Conservation (phyloP, 371 early-diverging fungal species). For the Mortierella sp. region DNA sequence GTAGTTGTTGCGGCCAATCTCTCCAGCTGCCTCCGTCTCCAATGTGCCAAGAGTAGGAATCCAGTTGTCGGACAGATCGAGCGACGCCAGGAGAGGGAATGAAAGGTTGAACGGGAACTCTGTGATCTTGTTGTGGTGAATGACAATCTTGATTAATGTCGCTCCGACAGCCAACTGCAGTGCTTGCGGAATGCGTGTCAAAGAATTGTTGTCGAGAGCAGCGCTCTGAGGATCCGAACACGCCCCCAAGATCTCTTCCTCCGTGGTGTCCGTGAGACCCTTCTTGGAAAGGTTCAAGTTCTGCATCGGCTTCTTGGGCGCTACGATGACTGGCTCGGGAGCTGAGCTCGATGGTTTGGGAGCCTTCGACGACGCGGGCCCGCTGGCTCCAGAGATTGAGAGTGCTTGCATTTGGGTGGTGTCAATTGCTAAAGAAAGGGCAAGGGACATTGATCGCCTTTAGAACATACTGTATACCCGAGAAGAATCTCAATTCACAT, state of each 20-base stretch:
- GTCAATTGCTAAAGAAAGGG: background rate
- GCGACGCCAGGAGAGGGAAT: slow-evolving; percentile 56
- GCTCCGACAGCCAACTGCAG: slow-evolving; percentile 36
- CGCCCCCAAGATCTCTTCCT: slow-evolving; percentile 35
- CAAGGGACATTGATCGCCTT: too few relatives aligned
- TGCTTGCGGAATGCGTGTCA: slow-evolving; percentile 56
- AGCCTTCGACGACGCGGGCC: too few relatives aligned
- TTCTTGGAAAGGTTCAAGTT: slow-evolving; percentile 59
- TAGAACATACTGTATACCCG: too few relatives aligned
- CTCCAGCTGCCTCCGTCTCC: slow-evolving; percentile 2
- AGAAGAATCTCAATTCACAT: too few relatives aligned
- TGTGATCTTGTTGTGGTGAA: slow-evolving; percentile 64
- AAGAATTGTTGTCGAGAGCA: slow-evolving; percentile 56
- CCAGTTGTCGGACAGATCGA: slow-evolving; percentile 67
- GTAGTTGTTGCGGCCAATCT: slow-evolving; percentile 46
- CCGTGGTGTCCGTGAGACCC: slow-evolving; percentile 49
- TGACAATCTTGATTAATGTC: slow-evolving; percentile 57
- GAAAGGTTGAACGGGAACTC: slow-evolving; percentile 55
- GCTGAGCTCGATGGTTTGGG: background rate
- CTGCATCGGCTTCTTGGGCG: slow-evolving; percentile 8
- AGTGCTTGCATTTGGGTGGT: slow-evolving; percentile 21
- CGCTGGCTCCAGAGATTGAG: slow-evolving; percentile 8
- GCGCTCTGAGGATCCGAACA: slow-evolving; percentile 33
- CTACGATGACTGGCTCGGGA: background rate
- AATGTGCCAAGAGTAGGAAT: slow-evolving; percentile 49